Evolutionary conservation across 345 rosid species (phyloP).

Genomic region (Combretum micranthum): DNA sequence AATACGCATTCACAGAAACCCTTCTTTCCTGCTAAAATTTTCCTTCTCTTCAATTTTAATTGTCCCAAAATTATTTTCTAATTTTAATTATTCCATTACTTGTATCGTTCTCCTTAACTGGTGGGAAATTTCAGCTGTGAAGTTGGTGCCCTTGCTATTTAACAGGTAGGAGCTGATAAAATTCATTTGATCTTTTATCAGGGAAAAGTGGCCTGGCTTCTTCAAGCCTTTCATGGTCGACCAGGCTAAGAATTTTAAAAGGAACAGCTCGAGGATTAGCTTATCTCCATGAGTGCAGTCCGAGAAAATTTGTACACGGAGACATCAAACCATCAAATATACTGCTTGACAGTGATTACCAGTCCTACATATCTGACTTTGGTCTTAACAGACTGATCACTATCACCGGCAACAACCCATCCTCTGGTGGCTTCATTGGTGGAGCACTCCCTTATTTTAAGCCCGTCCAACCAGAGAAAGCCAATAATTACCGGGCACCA

Average conservation of each 20-base stretch:
- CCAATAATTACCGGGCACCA: conserved; percentile 72
- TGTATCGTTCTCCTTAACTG: too few species aligned
- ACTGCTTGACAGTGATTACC: conserved; percentile 72
- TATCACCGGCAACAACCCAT: conserved; percentile 60
- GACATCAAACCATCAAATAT: conserved; percentile 88
- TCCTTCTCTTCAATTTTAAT: too few species aligned
- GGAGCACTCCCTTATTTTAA: conserved; percentile 72
- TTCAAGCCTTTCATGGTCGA: conserved; percentile 75
- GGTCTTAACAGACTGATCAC: conserved; percentile 72
- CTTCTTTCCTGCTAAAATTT: too few species aligned
- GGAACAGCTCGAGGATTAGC: conserved; percentile 94
- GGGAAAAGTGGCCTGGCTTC: conserved; percentile 84
- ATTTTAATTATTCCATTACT: too few species aligned
- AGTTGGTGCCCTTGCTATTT: too few species aligned
- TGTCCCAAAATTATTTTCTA: too few species aligned
- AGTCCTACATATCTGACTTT: conserved; percentile 76
- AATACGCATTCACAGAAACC: too few species aligned
- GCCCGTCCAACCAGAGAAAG: conserved; percentile 44
- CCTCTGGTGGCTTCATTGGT: conserved; percentile 73
- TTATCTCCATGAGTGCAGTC: conserved; percentile 96
- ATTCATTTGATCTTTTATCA: conserved; percentile 9
- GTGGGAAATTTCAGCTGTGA: too few species aligned
- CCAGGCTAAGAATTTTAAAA: conserved; percentile 68
- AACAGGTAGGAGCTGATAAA: too few species aligned
- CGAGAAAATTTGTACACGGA: conserved; percentile 86